A percentile compares a stretch with the other conserved stretches of the same genome.
These are phyloP conservation scores for Cardamine occulta DNA, from an alignment of 345 rosid genomes.

Conservation along the genomic window DNA sequence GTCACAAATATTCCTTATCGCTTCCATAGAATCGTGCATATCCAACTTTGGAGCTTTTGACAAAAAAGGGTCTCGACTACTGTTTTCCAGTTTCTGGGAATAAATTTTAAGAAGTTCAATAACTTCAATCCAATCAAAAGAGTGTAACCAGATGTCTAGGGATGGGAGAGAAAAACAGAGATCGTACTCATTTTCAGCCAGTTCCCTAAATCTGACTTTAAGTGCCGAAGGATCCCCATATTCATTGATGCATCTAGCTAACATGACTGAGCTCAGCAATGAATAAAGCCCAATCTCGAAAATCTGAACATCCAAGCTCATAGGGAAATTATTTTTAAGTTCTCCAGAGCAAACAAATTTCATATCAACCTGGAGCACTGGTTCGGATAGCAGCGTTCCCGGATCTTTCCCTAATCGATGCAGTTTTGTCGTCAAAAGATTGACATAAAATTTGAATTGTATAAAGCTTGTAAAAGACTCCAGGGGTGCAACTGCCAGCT, in stretches of 20 bases:
- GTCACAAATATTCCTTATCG: constrained; percentile 39
- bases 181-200: constrained; percentile 46
- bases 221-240: constrained; percentile 55
- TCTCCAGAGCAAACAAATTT: constrained; percentile 62
- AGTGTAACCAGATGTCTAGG: constrained; percentile 74
- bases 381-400: constrained; percentile 44
- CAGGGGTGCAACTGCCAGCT: constrained; percentile 41
- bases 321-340: constrained; percentile 52
- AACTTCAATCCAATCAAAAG: constrained; percentile 59
- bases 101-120: constrained; percentile 48
- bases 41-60: constrained; percentile 34
- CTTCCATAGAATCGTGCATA: constrained; percentile 30
- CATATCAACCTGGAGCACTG: constrained; percentile 65
- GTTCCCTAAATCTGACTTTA: constrained; percentile 51
- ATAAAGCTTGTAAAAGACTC: constrained; percentile 45
- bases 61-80: constrained; percentile 34
- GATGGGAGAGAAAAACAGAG: constrained; percentile 68
- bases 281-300: constrained; percentile 58
- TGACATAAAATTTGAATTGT: constrained; percentile 56
- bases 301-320: constrained; percentile 53
- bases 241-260: constrained; percentile 59
- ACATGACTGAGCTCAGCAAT: constrained; percentile 51
- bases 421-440: constrained; percentile 54
- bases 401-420: constrained; percentile 46
- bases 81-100: constrained; percentile 48